Evolutionary conservation across 371 early-diverging fungal species (phyloP), one percentile per base, ranked within the genome.

Genomic region (Mucor ambiguus): DNA sequence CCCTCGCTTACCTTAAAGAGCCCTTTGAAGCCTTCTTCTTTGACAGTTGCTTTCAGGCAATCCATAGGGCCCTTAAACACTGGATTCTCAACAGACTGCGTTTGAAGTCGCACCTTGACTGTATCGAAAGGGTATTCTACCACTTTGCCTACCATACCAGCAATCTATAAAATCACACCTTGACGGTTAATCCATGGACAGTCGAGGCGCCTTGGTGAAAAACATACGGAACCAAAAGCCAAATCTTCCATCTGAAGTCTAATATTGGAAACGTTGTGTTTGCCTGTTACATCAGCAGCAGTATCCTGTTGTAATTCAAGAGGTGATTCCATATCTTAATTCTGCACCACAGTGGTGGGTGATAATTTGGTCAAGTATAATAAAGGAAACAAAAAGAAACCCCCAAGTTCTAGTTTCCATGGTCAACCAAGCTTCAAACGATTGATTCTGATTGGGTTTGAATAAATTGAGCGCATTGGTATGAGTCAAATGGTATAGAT

Each of bases 61-160:
- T 96, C 93, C 30, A 88, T 48, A 1, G 96, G 94, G 16, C 96
- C 96, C 29, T 75, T 79, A 75, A 92, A 96, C 54, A 83, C 77
- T 12, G 87, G 86, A 24, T 76, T 71, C 22, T 84, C 82, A 37
- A 89, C 72, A 0, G 95, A 90, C 73, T 93, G 92, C 6, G 94
- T 89, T 74, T 98, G 98, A 55, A 97, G 85, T 4, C 96, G 90
- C n/a, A 96, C 96, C 68, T 98, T 98, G 78, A 98, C 84, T 1
- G 98, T 97, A 82, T 98, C 98, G 74, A 96, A 95, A 8, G 98
- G 98, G 72, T 92, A 95, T 75, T 97, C 97, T 61, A 96, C 90
- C 56, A 93, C 79, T 85, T 96, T 96, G 74, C 95, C 95, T 26
- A 89, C 83, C 76, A 95, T 88, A 29, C 97, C 97, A 4, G 95